Percentiles rank a stretch among this genome's conserved stretches.
Evolutionary conservation across 768 basidiomycete species (phyloP).

Genomic region (Boletus coccyginus): DNA sequence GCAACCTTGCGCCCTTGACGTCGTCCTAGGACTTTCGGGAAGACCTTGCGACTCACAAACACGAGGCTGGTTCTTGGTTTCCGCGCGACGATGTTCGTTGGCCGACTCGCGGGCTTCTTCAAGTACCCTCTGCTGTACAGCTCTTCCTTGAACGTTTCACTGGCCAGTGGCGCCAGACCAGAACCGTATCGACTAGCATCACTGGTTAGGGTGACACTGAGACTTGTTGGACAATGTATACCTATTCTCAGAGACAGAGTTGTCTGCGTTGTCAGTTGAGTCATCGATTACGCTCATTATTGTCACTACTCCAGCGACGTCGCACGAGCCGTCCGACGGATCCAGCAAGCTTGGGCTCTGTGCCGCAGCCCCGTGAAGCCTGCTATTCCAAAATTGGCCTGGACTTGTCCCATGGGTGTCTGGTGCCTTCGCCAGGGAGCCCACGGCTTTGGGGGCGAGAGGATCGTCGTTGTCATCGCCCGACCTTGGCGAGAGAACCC

Average conservation of each 20-base stretch:
- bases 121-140: slow-evolving; percentile 28
- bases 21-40: slow-evolving; percentile 19
- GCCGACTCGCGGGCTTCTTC: slow-evolving; percentile 13
- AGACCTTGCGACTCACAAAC: slow-evolving; percentile 2
- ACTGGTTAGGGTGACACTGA: neutral
- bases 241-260: slow-evolving; percentile 6
- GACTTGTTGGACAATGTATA: neutral
- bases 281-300: neutral
- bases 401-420: neutral
- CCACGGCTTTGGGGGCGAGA: neutral
- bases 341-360: neutral
- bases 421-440: neutral
- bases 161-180: slow-evolving; percentile 26
- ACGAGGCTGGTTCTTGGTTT: neutral
- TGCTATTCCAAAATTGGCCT: neutral
- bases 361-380: neutral
- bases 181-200: slow-evolving; percentile 3
- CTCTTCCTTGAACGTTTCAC: slow-evolving; percentile 28
- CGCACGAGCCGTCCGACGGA: slow-evolving; percentile 1
- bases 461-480: neutral
- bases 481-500: neutral
- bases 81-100: slow-evolving; percentile 2
- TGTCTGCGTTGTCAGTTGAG: neutral
- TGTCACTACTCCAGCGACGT: slow-evolving; percentile 8
- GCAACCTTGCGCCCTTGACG: slow-evolving; percentile 19